Base-by-base conservation (phyloP, 805 yeast genomes). In the Jamesozyma rosinii region DNA sequence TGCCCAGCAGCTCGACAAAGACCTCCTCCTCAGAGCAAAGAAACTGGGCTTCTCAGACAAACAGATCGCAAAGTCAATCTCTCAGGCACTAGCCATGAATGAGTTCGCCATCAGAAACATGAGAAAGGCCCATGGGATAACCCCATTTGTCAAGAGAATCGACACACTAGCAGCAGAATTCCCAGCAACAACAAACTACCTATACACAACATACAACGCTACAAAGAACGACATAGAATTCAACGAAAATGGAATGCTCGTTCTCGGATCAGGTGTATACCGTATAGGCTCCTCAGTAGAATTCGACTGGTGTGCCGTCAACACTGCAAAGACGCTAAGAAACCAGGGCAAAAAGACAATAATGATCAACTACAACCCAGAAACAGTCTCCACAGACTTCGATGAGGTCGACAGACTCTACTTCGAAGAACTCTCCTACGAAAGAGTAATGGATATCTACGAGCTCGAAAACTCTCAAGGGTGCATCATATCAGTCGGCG, bases 241-340 rank as follows among this genome's bases (percentile, higher is more conserved):
- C 61, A 77, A 83, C 57, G 97, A 90, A 46, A 75, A 84, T 52
- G 97, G 97, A 60, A 83, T 92, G 48, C 71, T 92, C 78, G 97
- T 90, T 34, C 74, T 90, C 55, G 98, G 97, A 43, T 88, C 97
- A n/a, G 97, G 98, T 72, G 98, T 92, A 41, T 90, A 90, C 77
- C 79, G 98, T 68, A 90, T 90, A 65, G 98, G 98, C 46, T 89
- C 97, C 1, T 88, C 97, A 27, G 98, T 90, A 43, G 98, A 92
- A 70, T 90, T 90, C 59, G 98, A 90, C 67, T 90, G 98, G 98
- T 90, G 98, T 75, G 98, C 97, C 44, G 98, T 90, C 50, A 78
- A 92, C 50, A 84, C 98, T 45, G 96, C 95, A 44, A 81, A 97
- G 64, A 88, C 97, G 36, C 78, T 90, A 57, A 80, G 98, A 66